These are phyloP conservation scores for Coemansia sp. DNA, from an alignment of 192 early-diverging fungal species.

Conservation along the genomic window DNA sequence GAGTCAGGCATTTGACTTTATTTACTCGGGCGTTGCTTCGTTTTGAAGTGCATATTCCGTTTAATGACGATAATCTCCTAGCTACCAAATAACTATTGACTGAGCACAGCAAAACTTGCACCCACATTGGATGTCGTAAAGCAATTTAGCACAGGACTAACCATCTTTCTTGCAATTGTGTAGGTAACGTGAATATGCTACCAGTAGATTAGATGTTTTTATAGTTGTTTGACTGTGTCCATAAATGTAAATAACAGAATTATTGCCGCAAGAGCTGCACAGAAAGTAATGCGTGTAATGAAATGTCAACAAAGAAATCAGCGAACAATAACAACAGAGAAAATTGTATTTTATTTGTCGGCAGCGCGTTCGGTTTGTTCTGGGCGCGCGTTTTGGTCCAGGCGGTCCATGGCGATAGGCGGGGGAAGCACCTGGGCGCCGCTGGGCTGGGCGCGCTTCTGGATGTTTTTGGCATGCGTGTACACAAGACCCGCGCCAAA, in stretches of 20 bases:
- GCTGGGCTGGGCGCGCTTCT: slow-evolving; percentile 54
- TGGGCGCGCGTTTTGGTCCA: slow-evolving; percentile 12
- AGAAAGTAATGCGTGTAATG: too few species aligned
- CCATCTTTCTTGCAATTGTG: too few species aligned
- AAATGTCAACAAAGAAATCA: background rate
- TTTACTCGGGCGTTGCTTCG: slow-evolving; percentile 3
- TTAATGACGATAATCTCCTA: slow-evolving; percentile 3
- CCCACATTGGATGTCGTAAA: too few species aligned
- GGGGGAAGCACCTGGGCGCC: slow-evolving; percentile 45
- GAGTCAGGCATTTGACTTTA: slow-evolving; percentile 11
- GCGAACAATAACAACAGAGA: too few species aligned
- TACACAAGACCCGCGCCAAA: slow-evolving; percentile 75
- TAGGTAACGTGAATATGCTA: too few species aligned
- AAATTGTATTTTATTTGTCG: slow-evolving; percentile 20
- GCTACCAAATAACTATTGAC: slow-evolving; percentile 2
- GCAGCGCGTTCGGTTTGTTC: background rate
- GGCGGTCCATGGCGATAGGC: slow-evolving; percentile 50
- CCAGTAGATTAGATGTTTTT: too few species aligned
- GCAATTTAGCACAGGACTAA: too few species aligned
- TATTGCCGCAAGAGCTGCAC: too few species aligned
- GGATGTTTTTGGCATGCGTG: slow-evolving; percentile 67
- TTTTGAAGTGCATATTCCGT: background rate
- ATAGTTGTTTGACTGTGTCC: too few species aligned
- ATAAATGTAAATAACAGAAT: too few species aligned
- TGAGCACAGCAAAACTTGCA: slow-evolving; percentile 4